Base-by-base conservation (phyloP, 768 basidiomycete genomes). In the Trichaptum fuscoviolaceum region DNA sequence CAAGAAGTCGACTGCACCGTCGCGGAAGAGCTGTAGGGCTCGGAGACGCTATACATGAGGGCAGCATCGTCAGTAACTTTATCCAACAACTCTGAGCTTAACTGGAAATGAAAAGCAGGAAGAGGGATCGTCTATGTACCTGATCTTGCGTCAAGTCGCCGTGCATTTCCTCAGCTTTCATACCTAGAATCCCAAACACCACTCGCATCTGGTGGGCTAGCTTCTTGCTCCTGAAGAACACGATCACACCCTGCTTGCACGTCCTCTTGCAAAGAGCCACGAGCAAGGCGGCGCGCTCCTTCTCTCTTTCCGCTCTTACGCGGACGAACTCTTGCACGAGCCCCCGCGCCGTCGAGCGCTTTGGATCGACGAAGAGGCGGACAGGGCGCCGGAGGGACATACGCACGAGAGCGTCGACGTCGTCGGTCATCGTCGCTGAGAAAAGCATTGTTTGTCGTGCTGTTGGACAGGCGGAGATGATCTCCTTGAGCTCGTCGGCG, bases 401-500 rank as follows among this genome's bases (percentile, higher is more conserved):
- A 73, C 88, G 89, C 66, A 99, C 92, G 62, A 99, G 85, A 73
- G 95, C 90, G 71, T 97, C 93, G 9, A 99, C 91, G 1, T 92
- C 91, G 76, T 99, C 97, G 4, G 96, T 98, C 92, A 99, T 99
- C 0, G 97, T 99, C 1, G 97, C 97, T 0, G 95, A 97, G 78
- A 99, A 99, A 42, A 99, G 83, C 95, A 99, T 96, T 3, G 97
- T 99, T 75, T 99, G 97, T 42, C 97, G 86, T 26, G 91, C 90
- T 24, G 77, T 77, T 1, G 95, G 95, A 74, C 95, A 97, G 20
- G 92, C 85, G 71, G 89, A 90, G 78, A 99, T 88, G 71, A 99
- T 97, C 77, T 99, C 97, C 20, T 86, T 81, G 35, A 99, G 82
- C 76, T 99, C 97, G 75, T 96, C 97, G 7, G 91, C 87, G 79